phyloP scores from a whole-genome alignment of 2,329 filamentous ascomycete genomes.

The Fusarium vanettenii region DNA sequence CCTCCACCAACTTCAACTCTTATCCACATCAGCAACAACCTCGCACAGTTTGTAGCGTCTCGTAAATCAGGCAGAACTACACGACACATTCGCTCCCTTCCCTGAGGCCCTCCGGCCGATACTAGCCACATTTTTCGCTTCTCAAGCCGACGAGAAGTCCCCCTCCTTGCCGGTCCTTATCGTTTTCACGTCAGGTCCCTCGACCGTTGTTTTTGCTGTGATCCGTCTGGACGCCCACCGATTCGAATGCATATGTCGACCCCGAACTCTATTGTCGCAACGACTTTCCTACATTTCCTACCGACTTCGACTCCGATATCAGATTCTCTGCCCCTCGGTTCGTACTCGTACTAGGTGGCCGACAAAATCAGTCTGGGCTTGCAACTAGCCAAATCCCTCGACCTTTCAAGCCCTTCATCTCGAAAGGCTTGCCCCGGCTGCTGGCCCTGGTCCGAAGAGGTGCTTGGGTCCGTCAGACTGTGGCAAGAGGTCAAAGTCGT shows the following conservation, averaged over 20 bases:
- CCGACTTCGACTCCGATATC: constrained; percentile 18
- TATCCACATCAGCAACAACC: constrained; percentile 31
- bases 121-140: constrained; percentile 24
- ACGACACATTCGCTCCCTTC: constrained; percentile 30
- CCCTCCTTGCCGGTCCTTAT: constrained; percentile 30
- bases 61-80: constrained; percentile 22
- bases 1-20: constrained; percentile 38
- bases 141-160: constrained; percentile 30
- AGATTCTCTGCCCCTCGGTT: constrained; percentile 18
- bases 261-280: constrained; percentile 37
- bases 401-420: constrained; percentile 29
- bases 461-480: constrained; percentile 51
- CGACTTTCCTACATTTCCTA: constrained; percentile 29
- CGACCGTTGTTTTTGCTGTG: constrained; percentile 20
- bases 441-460: constrained; percentile 51
- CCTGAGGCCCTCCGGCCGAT: constrained; percentile 39
- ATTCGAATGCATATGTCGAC: constrained; percentile 43
- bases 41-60: constrained; percentile 29
- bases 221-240: constrained; percentile 17
- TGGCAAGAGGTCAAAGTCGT: constrained; percentile 46
- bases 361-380: constrained; percentile 11
- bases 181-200: constrained; percentile 12
- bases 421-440: constrained; percentile 49
- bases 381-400: constrained; percentile 26
- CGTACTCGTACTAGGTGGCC: constrained; percentile 21